Evolutionary conservation across 1,284 basidiomycete species (phyloP), one percentile per base, ranked within the genome.

Genomic region (Boletus semigastroideus): DNA sequence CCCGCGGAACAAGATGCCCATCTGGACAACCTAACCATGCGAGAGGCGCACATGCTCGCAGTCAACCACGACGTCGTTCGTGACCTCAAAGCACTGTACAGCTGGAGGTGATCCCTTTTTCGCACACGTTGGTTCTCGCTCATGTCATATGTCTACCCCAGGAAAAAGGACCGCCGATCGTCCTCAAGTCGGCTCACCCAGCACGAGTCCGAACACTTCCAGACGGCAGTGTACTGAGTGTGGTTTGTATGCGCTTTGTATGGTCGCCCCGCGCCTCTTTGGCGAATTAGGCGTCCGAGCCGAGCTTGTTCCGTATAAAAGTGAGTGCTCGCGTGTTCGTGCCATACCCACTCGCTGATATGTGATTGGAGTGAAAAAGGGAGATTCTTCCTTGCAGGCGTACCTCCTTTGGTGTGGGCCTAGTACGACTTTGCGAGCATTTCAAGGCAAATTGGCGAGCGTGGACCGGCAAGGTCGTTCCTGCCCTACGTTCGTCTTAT

Each of bases 21-120:
- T 10, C 20, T 19, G 50, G 12, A 55, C 16, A 28, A 45, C 22
- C 1, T 51, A 30, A 39, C 46, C 9, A 37, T 48, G 42, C 52
- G 43, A 16, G 50, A 59, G 36, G 59, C 50, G 19, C 38, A 14
- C 41, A 27, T 42, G 0, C 53, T 74, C 17, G 55, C 58, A 6
- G 11, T 41, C 2, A 59, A 65, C 45, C 65, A 65, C 7, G 17
- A 51, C 0, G 53, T 64, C 6, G 59, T 69, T 12, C 51, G 19
- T 9, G 48, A 48, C 7, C 41, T 74, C 3, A 72, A 74, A 48
- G 57, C 63, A 3, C 42, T 72, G 6, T 76, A 70, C 49, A 75
- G 74, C 48, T 57, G 65, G 54, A 71, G 69, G 74, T 74, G 53
- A 44, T 36, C 20, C 7, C n/a, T 30, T 30, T 37, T 27, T 17